Conservation (phyloP, 805 yeast genomes). For the Nakazawaea holstii region DNA sequence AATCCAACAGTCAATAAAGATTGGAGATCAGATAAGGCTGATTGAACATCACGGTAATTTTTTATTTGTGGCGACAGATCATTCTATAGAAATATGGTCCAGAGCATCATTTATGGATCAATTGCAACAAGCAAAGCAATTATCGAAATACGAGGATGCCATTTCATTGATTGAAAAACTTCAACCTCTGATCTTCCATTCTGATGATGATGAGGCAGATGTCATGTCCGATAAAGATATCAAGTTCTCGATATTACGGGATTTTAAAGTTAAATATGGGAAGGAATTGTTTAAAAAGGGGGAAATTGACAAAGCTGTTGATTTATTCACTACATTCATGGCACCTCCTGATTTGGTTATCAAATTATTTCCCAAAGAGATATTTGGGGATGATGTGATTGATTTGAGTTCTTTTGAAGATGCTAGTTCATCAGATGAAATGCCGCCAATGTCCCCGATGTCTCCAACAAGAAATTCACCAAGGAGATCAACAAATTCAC, state of each 20-base stretch:
- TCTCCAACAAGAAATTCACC: conserved; percentile 12
- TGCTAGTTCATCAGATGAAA: neutral
- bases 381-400: conserved; percentile 7
- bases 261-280: conserved; percentile 37
- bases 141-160: conserved; percentile 34
- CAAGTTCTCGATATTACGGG: conserved; percentile 32
- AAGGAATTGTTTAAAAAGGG: conserved; percentile 23
- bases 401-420: conserved; percentile 2
- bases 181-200: conserved; percentile 19
- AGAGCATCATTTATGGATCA: conserved; percentile 27
- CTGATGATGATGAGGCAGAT: neutral
- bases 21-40: conserved; percentile 11
- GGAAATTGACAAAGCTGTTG: conserved; percentile 32
- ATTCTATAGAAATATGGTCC: conserved; percentile 21
- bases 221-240: conserved; percentile 20
- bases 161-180: conserved; percentile 33
- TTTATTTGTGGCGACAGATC: conserved; percentile 24
- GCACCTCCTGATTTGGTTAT: conserved; percentile 57
- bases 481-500: conserved; percentile 2
- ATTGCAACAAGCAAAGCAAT: conserved; percentile 24
- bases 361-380: conserved; percentile 33
- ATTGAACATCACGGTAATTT: conserved; percentile 20
- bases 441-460: neutral
- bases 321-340: conserved; percentile 43
- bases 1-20: conserved; percentile 25